Conservation (phyloP, 106 monocot species). For the Agapanthus africanus region DNA sequence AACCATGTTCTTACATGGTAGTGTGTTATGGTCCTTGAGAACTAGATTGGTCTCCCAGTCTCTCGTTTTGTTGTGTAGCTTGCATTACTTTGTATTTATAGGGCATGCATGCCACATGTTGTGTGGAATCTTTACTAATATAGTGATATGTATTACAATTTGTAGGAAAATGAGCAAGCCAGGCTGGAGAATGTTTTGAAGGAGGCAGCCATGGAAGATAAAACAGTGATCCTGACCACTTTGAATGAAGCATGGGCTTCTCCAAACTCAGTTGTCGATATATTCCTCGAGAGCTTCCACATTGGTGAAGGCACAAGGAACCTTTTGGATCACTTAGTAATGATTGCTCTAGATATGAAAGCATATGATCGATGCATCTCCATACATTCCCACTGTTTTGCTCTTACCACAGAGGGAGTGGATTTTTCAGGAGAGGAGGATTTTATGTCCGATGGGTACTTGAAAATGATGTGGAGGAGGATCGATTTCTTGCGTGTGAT, state of each 20-base stretch:
- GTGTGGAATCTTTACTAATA: neutral
- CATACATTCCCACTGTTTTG: slow-evolving; percentile 50
- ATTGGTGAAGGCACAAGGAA: slow-evolving; percentile 34
- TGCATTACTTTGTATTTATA: neutral
- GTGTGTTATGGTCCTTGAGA: neutral
- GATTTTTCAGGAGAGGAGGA: slow-evolving; percentile 60
- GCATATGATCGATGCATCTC: slow-evolving; percentile 44
- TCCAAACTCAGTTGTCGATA: slow-evolving; percentile 42
- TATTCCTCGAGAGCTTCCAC: slow-evolving; percentile 58
- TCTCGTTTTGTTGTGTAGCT: neutral
- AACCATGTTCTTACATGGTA: neutral
- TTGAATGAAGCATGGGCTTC: slow-evolving; percentile 69
- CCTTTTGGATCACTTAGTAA: slow-evolving; percentile 59
- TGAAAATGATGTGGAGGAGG: slow-evolving; percentile 72
- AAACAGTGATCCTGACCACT: slow-evolving; percentile 57
- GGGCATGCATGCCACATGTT: neutral
- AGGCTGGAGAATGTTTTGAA: slow-evolving; percentile 37
- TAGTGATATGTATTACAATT: slow-evolving; percentile 7
- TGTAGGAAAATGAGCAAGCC: slow-evolving; percentile 40
- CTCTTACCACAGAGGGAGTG: slow-evolving; percentile 32
- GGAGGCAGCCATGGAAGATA: slow-evolving; percentile 44
- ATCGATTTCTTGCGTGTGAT: slow-evolving; percentile 48
- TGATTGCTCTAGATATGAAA: slow-evolving; percentile 46
- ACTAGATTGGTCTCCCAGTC: neutral
- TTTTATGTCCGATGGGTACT: slow-evolving; percentile 59